Evolutionary conservation across 495 filamentous ascomycete genomes (phyloP).

Genomic region (Penicillium flavigenum): DNA sequence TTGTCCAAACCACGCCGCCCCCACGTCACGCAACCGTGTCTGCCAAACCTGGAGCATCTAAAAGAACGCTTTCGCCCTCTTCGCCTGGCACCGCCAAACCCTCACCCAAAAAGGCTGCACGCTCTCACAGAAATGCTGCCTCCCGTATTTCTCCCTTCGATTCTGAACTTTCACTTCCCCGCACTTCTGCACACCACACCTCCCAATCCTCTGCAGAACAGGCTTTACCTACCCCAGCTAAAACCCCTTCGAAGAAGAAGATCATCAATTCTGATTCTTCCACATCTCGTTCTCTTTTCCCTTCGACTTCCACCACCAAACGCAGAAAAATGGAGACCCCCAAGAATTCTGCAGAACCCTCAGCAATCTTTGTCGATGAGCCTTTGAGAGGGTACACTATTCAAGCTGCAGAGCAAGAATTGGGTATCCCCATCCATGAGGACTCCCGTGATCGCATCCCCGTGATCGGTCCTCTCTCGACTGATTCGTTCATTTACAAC

Average conservation of each 20-base stretch:
- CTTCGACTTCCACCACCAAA: slow-evolving; percentile 48
- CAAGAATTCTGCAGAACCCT: slow-evolving; percentile 48
- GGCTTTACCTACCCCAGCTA: slow-evolving; percentile 83
- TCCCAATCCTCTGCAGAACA: slow-evolving; percentile 32
- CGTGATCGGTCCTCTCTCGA: slow-evolving; percentile 58
- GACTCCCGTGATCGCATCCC: slow-evolving; percentile 87
- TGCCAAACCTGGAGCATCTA: slow-evolving; percentile 7
- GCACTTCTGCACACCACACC: slow-evolving; percentile 17
- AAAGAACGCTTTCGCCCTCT: slow-evolving; percentile 12
- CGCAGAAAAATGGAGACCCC: slow-evolving; percentile 30
- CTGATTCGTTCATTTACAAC: slow-evolving; percentile 66
- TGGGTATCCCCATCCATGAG: slow-evolving; percentile 75
- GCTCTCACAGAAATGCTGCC: slow-evolving; percentile 1
- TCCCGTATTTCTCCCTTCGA: slow-evolving; percentile 6
- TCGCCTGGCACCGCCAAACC: slow-evolving; percentile 4
- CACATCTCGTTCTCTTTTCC: slow-evolving; percentile 76
- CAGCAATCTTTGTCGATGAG: slow-evolving; percentile 16
- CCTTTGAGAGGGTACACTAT: slow-evolving; percentile 54
- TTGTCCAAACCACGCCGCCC: slow-evolving; percentile 40
- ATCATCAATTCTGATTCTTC: slow-evolving; percentile 56
- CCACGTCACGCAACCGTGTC: slow-evolving; percentile 30
- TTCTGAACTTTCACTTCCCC: slow-evolving; percentile 8
- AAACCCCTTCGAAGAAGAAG: slow-evolving; percentile 72
- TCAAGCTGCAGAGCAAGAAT: slow-evolving; percentile 19
- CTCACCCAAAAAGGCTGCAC: slow-evolving; percentile 5